These are phyloP conservation scores for Aspergillus hancockii DNA, from an alignment of 495 filamentous ascomycete species.

Conservation along the genomic window DNA sequence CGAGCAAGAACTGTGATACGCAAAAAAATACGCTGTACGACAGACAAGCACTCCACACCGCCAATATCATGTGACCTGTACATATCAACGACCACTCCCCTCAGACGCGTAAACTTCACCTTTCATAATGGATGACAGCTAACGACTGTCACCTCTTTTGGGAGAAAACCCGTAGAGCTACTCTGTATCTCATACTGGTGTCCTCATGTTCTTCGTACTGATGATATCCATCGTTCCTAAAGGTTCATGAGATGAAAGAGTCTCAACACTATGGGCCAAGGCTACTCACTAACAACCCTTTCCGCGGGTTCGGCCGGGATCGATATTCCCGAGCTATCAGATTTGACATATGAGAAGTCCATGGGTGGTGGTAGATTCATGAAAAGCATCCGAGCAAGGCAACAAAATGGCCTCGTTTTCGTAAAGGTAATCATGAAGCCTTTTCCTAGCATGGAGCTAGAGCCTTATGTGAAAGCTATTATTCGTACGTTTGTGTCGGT, in stretches of 20 bases:
- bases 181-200: neutral
- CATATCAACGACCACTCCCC: neutral
- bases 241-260: conserved; percentile 37
- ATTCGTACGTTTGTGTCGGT: conserved; percentile 55
- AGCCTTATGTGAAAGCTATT: conserved; percentile 72
- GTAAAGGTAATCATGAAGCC: conserved; percentile 96
- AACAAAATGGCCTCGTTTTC: conserved; percentile 85
- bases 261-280: conserved; percentile 81
- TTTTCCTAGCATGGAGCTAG: conserved; percentile 71
- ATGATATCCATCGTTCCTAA: conserved; percentile 2
- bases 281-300: conserved; percentile 87
- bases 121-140: neutral
- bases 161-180: conserved; percentile 7
- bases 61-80: conserved; percentile 14
- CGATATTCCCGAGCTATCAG: conserved; percentile 87
- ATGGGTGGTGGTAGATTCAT: conserved; percentile 94
- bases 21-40: neutral
- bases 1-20: no score
- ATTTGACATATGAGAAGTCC: conserved; percentile 87
- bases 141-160: conserved; percentile 1
- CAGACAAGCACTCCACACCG: conserved; percentile 1
- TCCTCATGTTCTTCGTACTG: neutral
- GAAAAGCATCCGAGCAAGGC: conserved; percentile 90
- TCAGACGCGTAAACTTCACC: conserved; percentile 17
- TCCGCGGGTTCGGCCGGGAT: conserved; percentile 89